A percentile compares a stretch with the other conserved stretches of the same genome.
Conservation (phyloP, 441 rosid genomes). For the Eruca vesicaria region DNA sequence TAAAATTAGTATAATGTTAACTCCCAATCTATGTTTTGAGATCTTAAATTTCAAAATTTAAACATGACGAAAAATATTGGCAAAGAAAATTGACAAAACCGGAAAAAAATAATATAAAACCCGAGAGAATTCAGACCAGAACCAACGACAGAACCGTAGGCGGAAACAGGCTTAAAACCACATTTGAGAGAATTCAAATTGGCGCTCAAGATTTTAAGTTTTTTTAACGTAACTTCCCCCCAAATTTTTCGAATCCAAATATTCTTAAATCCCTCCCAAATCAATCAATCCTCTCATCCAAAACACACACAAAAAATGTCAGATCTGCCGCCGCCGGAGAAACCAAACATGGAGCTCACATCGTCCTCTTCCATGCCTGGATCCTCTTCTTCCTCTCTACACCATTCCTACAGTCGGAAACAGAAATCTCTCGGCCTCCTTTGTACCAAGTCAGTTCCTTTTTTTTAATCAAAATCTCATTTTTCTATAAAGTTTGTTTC, state of each 20-base stretch:
- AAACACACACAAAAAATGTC: neutral
- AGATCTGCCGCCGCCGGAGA: constrained; percentile 34
- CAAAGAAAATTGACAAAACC: too few relatives aligned
- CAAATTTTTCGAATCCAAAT: constrained; percentile 8
- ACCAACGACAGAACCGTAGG: too few relatives aligned
- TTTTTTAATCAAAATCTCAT: neutral
- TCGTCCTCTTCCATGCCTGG: constrained; percentile 37
- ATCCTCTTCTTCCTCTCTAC: constrained; percentile 43
- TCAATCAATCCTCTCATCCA: neutral
- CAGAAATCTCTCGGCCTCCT: constrained; percentile 88
- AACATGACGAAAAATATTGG: too few relatives aligned
- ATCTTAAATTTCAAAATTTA: too few relatives aligned
- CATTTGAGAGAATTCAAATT: constrained; percentile 22
- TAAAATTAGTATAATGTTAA: too few relatives aligned
- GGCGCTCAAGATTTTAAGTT: constrained; percentile 32
- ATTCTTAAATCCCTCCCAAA: constrained; percentile 3
- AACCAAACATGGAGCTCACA: constrained; percentile 15
- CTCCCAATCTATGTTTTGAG: too few relatives aligned
- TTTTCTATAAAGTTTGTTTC: neutral
- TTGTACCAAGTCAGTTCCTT: constrained; percentile 59
- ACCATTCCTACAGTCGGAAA: constrained; percentile 67
- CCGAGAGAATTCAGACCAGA: too few relatives aligned
- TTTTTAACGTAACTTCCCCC: constrained; percentile 24
- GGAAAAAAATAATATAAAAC: too few relatives aligned
- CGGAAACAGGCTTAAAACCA: too few relatives aligned